Percentiles rank a stretch among this genome's conserved stretches.
These are phyloP conservation scores for Aspergillus ochraceoroseus DNA, from an alignment of 2,329 filamentous ascomycete species.

Conservation along the genomic window DNA sequence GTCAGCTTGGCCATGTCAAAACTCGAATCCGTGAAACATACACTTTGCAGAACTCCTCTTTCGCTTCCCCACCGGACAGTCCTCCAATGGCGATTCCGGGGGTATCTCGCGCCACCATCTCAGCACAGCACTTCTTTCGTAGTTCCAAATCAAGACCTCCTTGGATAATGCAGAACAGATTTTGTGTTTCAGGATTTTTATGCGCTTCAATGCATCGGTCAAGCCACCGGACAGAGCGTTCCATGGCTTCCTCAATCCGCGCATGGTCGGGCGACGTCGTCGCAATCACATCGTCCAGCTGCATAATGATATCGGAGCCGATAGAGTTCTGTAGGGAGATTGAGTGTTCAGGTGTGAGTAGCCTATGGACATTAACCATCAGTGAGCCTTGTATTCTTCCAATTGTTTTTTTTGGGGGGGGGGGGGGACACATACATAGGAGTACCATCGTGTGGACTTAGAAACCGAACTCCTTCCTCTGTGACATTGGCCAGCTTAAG, in stretches of 20 bases:
- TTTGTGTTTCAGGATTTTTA: constrained; percentile 74
- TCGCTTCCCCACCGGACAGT: constrained; percentile 89
- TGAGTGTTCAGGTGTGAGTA: constrained; percentile 94
- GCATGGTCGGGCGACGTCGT: constrained; percentile 86
- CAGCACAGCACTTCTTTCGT: constrained; percentile 72
- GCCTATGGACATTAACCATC: no score
- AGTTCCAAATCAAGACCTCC: constrained; percentile 86
- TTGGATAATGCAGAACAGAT: constrained; percentile 98
- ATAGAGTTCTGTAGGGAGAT: constrained; percentile 95
- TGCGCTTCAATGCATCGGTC: constrained; percentile 92
- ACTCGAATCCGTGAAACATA: constrained; percentile 24
- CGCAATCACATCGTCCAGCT: constrained; percentile 94
- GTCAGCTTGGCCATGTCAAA: constrained; percentile 9
- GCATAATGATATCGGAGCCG: constrained; percentile 98
- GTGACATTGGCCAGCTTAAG: constrained; percentile 90
- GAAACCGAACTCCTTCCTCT: constrained; percentile 89
- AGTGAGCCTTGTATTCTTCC: no score
- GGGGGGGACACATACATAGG: constrained; percentile 61
- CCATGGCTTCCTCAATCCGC: constrained; percentile 91
- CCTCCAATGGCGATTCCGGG: constrained; percentile 96
- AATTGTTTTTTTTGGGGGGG: no score
- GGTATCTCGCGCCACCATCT: constrained; percentile 86
- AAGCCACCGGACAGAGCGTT: constrained; percentile 89
- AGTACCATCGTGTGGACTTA: constrained; percentile 90
- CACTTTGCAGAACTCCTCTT: constrained; percentile 85